Evolutionary conservation across 192 early-diverging fungal genomes (phyloP).

Genomic region (Linnemannia exigua): DNA sequence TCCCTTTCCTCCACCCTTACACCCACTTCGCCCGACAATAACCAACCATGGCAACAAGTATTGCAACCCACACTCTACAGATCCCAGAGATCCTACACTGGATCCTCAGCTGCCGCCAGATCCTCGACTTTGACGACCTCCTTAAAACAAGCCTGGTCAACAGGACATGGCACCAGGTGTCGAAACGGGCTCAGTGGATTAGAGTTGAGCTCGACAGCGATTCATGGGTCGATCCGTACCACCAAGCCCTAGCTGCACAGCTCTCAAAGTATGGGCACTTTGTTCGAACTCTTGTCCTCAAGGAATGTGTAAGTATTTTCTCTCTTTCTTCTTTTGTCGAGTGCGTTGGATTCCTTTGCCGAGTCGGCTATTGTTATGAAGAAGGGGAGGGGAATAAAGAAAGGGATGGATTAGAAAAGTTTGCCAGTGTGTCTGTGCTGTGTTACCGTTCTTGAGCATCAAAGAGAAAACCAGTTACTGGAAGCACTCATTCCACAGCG

Average conservation of each 20-base stretch:
- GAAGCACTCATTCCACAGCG: background rate
- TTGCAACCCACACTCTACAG: background rate
- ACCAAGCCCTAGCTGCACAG: conserved; percentile 18
- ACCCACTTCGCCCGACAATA: no score
- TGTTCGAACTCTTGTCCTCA: conserved; percentile 23
- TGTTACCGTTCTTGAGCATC: background rate
- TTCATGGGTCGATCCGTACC: conserved; percentile 33
- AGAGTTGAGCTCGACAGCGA: conserved; percentile 34
- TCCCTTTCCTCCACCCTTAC: background rate
- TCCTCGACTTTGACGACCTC: conserved; percentile 15
- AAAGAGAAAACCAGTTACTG: background rate
- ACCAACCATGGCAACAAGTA: background rate
- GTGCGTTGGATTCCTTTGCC: background rate
- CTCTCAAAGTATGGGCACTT: conserved; percentile 18
- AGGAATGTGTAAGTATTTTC: conserved; percentile 43
- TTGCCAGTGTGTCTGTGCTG: background rate
- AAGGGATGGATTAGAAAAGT: background rate
- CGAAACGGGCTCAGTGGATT: conserved; percentile 23
- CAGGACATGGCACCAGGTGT: conserved; percentile 18
- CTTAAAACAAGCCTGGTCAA: conserved; percentile 18
- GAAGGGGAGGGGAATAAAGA: background rate
- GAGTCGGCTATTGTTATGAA: background rate
- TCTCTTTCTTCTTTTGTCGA: background rate
- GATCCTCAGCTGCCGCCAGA: conserved; percentile 21
- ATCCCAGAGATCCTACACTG: conserved; percentile 34